Evolutionary conservation across 805 yeast genomes (phyloP), one percentile per base, ranked within the genome.

Genomic region (Suhomyces vadensis): DNA sequence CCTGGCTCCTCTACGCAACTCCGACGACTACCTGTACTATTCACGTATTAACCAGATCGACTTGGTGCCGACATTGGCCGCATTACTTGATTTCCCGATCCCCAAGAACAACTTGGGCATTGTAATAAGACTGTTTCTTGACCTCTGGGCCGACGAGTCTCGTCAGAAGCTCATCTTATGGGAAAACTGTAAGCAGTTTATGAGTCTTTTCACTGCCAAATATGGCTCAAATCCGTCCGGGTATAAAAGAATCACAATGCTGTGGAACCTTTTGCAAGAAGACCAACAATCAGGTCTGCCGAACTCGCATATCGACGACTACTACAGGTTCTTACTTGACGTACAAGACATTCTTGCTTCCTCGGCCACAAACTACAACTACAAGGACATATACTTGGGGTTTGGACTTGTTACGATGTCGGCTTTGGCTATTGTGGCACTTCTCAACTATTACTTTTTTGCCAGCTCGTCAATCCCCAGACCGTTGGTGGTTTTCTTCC

Each of bases 101-200:
- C 94, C 95, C 0, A 76, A 74, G 41, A 86, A 86, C 56, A 83
- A 75, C 50, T 72, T 90, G 9, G 99, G 99, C 1, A 73, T 84
- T 0, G 55, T 91, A 5, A 77, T 89, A 3, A 69, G 73, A 0
- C 78, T 79, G 3, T 63, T 90, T 19, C 65, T 88, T 11, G 65
- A 67, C 0, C 55, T 86, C 2, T 82, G 86, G 77, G 46, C 65
- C 1, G 48, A 61, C 0, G 53, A 55, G 5, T 23, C 62, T 4
- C 66, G 73, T 20, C 63, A 66, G 27, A 49, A 53, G 4, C 60
- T 54, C 8, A 67, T 77, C 1, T 50, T 83, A 7, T 41, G 63
- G 31, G 82, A 83, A 46, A 87, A 86, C 54, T 77, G 82, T 29
- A 57, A 71, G 4, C 94, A 84, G 52, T 61, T 83, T 31, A 63